These are phyloP conservation scores for Aspergillus hancockii DNA, from an alignment of 495 filamentous ascomycete genomes.

Conservation along the genomic window DNA sequence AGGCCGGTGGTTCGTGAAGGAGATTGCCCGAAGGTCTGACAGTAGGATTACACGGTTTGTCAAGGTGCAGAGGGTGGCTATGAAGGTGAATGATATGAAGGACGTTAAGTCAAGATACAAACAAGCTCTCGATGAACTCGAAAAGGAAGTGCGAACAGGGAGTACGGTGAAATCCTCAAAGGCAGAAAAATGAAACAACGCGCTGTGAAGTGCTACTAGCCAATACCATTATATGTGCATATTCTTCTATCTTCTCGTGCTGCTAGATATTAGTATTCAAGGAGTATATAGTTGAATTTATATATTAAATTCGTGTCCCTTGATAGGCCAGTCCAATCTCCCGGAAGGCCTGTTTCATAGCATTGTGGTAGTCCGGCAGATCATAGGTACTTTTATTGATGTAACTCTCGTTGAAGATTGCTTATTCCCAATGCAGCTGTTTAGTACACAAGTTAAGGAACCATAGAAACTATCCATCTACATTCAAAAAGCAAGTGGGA, in stretches of 20 bases:
- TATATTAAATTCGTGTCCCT: too few relatives aligned
- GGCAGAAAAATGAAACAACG: background rate
- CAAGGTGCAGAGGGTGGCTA: constrained; percentile 46
- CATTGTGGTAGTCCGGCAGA: too few relatives aligned
- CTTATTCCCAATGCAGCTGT: too few relatives aligned
- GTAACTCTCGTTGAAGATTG: too few relatives aligned
- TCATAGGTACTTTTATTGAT: too few relatives aligned
- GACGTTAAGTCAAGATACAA: constrained; percentile 60
- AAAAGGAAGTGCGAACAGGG: constrained; percentile 39
- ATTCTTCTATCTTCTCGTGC: background rate
- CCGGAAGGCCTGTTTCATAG: too few relatives aligned
- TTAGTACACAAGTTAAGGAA: too few relatives aligned
- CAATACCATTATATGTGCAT: background rate
- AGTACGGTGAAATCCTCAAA: constrained; percentile 11
- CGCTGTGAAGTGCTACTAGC: background rate
- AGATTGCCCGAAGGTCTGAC: constrained; percentile 56
- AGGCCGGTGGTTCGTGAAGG: constrained; percentile 83
- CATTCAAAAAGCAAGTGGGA: too few relatives aligned
- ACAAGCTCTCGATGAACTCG: constrained; percentile 53
- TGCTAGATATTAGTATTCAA: too few relatives aligned
- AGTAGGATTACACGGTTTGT: constrained; percentile 45
- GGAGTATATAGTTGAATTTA: too few relatives aligned
- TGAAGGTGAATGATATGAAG: constrained; percentile 41
- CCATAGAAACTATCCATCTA: too few relatives aligned
- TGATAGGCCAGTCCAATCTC: too few relatives aligned